Evolutionary conservation across 768 basidiomycete species (phyloP), one percentile per base, ranked within the genome.

Genomic region (Naganishia randhawae): DNA sequence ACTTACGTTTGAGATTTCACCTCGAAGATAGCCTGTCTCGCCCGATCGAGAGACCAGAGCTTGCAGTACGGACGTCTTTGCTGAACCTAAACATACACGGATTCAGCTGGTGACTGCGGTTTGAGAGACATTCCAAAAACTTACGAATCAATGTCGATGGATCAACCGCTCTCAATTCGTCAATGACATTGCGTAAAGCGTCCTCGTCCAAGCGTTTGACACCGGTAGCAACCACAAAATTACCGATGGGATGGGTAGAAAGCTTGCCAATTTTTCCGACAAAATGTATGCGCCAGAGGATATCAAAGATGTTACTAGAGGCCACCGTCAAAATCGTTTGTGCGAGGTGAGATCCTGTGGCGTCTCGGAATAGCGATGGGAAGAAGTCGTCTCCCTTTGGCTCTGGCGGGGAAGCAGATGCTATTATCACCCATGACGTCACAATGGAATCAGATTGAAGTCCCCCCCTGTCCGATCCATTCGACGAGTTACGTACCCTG

Each of bases 211-310:
- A 77, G 52, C 90, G 83, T 57, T 86, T 85, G 31, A 94, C 71
- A 0, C 88, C 89, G 77, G 87, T 88, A 0, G 93, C 89, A 5
- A 93, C 83, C 25, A 97, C 93, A 73, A 92, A 99, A 76, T 98
- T 99, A 14, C 91, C 92, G 1, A 94, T 89, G 2, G 94, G 92
- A 78, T 99, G 95, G 22, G 84, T 82, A 19, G 89, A 87, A 32
- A 96, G 82, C 66, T 88, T 85, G 3, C 84, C 80, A 41, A 96
- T 82, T 70, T 87, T 80, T n/a, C 86, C 86, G 50, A 81, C 78
- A 76, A 98, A 88, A 80, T 96, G 94, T 0, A 84, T 84, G 2
- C 80, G 74, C 95, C 95, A 98, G 6, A 96, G 74, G 0, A 83
- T 73, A 35, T 80, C 76, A 75, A 94, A 93, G 1, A 87, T 84